phyloP scores from a whole-genome alignment of 148 eudicot species.

The Fallopia convolvulus region DNA sequence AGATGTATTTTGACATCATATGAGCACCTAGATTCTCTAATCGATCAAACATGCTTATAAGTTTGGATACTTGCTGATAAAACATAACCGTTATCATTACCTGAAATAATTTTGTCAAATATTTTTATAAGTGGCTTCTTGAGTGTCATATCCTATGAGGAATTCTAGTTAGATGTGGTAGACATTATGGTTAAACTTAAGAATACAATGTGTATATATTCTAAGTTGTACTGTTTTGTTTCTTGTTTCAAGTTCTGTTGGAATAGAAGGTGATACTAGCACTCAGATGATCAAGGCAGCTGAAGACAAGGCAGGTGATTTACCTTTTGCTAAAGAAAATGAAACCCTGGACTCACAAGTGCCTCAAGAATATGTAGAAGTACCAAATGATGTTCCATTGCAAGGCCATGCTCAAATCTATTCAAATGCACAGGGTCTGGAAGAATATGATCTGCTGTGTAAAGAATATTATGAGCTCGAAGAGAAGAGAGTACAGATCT shows the following conservation, averaged over 20 bases:
- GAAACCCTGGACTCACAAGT: slow-evolving; percentile 19
- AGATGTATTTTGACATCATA: neutral
- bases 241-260: neutral
- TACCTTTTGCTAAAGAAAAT: slow-evolving; percentile 16
- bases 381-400: slow-evolving; percentile 17
- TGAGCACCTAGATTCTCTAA: neutral
- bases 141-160: neutral
- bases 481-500: slow-evolving; percentile 65
- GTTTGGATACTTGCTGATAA: neutral
- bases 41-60: neutral
- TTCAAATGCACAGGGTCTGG: slow-evolving; percentile 27
- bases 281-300: neutral
- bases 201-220: neutral
- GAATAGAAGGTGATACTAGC: neutral
- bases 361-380: slow-evolving; percentile 17
- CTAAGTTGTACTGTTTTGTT: neutral
- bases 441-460: slow-evolving; percentile 50
- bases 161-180: neutral
- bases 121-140: neutral
- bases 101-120: neutral
- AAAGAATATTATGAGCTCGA: slow-evolving; percentile 69
- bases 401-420: slow-evolving; percentile 24
- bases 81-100: neutral
- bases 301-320: neutral
- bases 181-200: neutral